phyloP scores from a whole-genome alignment of 2,329 filamentous ascomycete species.

The Leptographium radiaticola region DNA sequence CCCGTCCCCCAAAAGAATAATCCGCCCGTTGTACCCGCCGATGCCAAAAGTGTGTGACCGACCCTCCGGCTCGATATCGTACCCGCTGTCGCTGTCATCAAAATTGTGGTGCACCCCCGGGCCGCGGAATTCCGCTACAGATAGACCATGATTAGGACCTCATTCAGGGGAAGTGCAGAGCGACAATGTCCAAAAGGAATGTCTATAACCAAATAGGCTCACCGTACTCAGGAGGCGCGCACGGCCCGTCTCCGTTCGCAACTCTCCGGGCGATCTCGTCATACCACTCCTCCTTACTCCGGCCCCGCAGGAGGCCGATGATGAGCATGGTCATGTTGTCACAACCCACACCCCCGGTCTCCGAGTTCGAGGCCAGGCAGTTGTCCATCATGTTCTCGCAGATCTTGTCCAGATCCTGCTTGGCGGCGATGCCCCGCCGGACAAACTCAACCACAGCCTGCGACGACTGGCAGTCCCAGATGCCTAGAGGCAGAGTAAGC shows the following conservation, averaged over 20 bases:
- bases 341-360: slow-evolving; percentile 93
- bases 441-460: slow-evolving; percentile 97
- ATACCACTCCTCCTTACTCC: slow-evolving; percentile 96
- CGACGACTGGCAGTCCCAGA: slow-evolving; percentile 98
- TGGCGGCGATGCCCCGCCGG: slow-evolving; percentile 85
- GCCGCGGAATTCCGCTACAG: slow-evolving; percentile 68
- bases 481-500: slow-evolving; percentile 44
- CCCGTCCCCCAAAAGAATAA: slow-evolving; percentile 91
- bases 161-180: background rate
- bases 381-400: slow-evolving; percentile 99
- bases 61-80: slow-evolving; percentile 61
- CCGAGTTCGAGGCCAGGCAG: slow-evolving; percentile 92
- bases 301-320: slow-evolving; percentile 77
- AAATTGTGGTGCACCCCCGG: slow-evolving; percentile 72
- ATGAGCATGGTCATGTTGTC: slow-evolving; percentile 99
- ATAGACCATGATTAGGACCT: slow-evolving; percentile 12
- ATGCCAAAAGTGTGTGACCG: slow-evolving; percentile 49
- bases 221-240: slow-evolving; percentile 98
- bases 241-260: slow-evolving; percentile 92
- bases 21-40: slow-evolving; percentile 65
- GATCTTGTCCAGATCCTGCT: slow-evolving; percentile 87
- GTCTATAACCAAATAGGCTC: slow-evolving; percentile 33
- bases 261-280: slow-evolving; percentile 88
- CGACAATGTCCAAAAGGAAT: background rate
- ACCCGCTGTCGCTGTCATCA: slow-evolving; percentile 66